Percentiles rank a stretch among this genome's conserved stretches.
Conservation (phyloP, 2,329 filamentous ascomycete genomes). For the Fusarium pseudograminearum region DNA sequence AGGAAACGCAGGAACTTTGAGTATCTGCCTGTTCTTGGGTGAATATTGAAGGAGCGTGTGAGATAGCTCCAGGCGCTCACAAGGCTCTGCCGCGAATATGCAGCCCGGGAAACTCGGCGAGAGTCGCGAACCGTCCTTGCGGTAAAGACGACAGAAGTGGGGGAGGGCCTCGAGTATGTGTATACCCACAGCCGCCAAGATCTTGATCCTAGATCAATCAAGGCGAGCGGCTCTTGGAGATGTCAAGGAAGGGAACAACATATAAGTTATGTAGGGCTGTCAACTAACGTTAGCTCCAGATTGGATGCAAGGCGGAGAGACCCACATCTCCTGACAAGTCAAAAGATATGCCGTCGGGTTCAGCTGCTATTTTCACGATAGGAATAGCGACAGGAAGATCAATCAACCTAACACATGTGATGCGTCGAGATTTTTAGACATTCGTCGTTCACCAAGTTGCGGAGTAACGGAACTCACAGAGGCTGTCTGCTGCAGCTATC, state of each 20-base stretch:
- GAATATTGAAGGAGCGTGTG: neutral
- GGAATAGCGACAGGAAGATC: slow-evolving; percentile 4
- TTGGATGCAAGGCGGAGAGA: slow-evolving; percentile 25
- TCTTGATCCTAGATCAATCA: slow-evolving; percentile 4
- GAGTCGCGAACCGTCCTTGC: neutral
- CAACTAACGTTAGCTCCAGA: slow-evolving; percentile 18
- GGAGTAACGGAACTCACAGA: neutral
- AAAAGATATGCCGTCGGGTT: slow-evolving; percentile 6
- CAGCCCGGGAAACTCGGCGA: neutral
- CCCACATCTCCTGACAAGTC: slow-evolving; percentile 18
- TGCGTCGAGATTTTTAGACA: neutral
- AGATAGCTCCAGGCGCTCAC: neutral
- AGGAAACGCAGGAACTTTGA: neutral
- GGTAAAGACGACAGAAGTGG: slow-evolving; percentile 21
- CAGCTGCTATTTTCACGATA: slow-evolving; percentile 8
- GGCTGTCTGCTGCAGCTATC: neutral
- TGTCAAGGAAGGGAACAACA: neutral
- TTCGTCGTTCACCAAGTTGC: neutral
- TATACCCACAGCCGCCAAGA: neutral
- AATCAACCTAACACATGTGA: slow-evolving; percentile 17
- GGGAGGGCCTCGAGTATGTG: neutral
- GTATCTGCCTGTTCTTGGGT: neutral
- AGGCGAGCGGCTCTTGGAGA: slow-evolving; percentile 15
- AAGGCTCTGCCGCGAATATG: slow-evolving; percentile 12
- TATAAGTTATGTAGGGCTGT: slow-evolving; percentile 31